Base-by-base conservation (phyloP, 208 protist genomes). In the Leishmania braziliensis region DNA sequence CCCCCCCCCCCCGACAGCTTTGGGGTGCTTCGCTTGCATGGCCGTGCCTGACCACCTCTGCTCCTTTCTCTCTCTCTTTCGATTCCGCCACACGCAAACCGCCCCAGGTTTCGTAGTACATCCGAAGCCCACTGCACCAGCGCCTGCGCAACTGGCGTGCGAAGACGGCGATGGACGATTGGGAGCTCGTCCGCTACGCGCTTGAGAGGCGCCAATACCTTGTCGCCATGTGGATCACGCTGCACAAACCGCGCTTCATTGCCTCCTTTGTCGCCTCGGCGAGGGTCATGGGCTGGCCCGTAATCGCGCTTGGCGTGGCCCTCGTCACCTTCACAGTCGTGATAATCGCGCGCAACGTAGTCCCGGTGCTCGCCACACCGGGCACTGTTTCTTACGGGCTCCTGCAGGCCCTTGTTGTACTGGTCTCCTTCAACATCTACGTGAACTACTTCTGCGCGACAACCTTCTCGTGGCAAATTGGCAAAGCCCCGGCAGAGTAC, bases 361-460 rank as follows among this genome's bases (percentile, higher is more conserved):
- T 92, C 20, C 93, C 93, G 23, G 68, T 91, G 20, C 65, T 95
- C 36, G 81, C 87, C 4, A 69, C 50, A 5, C 85, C 86, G 0
- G 77, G 85, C 54, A 81, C 81, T 1, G 5, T 87, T 26, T 43
- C 74, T 0, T 91, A 90, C 78, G 14, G 77, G 5, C 72, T 89
- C 23, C 79, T 97, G 20, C 85, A 84, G 23, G 12, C 63, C 1
- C 70, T 91, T 20, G 79, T 86, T 12, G 68, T 91, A 36, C 26
- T 90, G 2, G 74, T 91, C 10, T 89, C 87, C 23, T 97, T 94
- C 78, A 87, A 89, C 73, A 93, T 93, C 74, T 79, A 95, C 5
- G 89, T 95, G 54, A 92, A 95, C 66, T 95, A 90, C 71, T 63
- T 93, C 18, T 93, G 88, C 48, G 84, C 88, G 1, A 87, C 87